phyloP scores from a whole-genome alignment of 1,139 yeast species.

The Kodamaea anthophila region DNA sequence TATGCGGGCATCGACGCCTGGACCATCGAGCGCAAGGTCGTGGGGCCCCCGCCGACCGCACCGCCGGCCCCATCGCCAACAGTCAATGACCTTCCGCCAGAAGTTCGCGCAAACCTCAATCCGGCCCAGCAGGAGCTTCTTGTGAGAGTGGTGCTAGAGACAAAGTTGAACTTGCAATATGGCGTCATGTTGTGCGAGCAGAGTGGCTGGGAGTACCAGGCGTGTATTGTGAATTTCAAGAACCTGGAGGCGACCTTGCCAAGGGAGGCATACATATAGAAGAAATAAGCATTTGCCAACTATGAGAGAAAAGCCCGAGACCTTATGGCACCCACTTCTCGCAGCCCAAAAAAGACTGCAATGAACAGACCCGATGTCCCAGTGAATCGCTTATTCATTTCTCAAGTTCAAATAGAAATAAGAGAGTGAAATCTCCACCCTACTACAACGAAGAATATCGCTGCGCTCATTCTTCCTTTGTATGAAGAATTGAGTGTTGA shows the following conservation, averaged over 20 bases:
- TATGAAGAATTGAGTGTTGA: no score
- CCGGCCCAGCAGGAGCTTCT: constrained; percentile 62
- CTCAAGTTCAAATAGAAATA: no score
- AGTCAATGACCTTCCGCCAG: constrained; percentile 43
- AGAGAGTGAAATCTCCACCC: no score
- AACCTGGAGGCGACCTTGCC: constrained; percentile 48
- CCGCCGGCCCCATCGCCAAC: constrained; percentile 13
- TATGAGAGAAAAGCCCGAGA: no score
- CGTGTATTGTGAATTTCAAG: constrained; percentile 66
- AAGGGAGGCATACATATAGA: constrained; percentile 33
- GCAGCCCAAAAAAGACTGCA: no score
- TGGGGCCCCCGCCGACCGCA: constrained; percentile 5
- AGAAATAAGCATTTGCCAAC: no score
- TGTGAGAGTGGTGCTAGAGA: constrained; percentile 61
- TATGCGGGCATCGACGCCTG: constrained; percentile 57
- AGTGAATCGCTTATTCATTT: no score
- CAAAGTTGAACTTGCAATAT: constrained; percentile 71
- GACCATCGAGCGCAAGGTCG: constrained; percentile 18
- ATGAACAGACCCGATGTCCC: no score
- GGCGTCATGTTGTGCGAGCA: constrained; percentile 84
- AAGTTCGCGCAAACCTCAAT: constrained; percentile 45
- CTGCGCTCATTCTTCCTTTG: no score
- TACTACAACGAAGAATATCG: no score
- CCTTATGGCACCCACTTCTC: no score
- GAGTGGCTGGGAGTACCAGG: constrained; percentile 76